Evolutionary conservation across 257 asterid species (phyloP).

Genomic region (Rauvolfia tetraphylla): DNA sequence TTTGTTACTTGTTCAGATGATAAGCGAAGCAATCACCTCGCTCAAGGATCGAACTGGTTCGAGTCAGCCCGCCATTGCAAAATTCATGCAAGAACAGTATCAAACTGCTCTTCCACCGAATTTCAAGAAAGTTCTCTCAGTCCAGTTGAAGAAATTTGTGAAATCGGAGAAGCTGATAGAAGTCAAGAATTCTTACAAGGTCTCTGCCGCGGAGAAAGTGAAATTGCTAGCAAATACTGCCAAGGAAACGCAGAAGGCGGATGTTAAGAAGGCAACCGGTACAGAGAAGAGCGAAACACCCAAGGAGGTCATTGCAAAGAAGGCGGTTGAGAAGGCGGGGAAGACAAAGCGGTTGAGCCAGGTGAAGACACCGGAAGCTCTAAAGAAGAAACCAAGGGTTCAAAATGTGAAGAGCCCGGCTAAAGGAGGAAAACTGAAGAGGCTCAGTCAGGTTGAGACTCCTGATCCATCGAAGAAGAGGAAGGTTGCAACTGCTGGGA

Average conservation of each 20-base stretch:
- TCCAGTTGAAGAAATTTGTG: slow-evolving; percentile 50
- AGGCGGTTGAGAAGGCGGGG: slow-evolving; percentile 28
- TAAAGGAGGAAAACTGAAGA: slow-evolving; percentile 37
- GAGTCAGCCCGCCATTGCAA: slow-evolving; percentile 63
- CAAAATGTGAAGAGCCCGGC: slow-evolving; percentile 9
- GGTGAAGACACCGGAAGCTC: slow-evolving; percentile 48
- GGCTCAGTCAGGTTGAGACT: slow-evolving; percentile 47
- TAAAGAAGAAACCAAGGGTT: slow-evolving; percentile 33
- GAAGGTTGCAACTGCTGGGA: neutral
- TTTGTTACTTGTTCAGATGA: slow-evolving; percentile 30
- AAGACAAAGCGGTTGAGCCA: slow-evolving; percentile 53
- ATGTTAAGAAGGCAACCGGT: neutral
- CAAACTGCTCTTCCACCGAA: slow-evolving; percentile 38
- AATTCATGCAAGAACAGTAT: slow-evolving; percentile 46
- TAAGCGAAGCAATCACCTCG: slow-evolving; percentile 50
- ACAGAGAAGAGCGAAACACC: neutral
- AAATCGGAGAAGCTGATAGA: slow-evolving; percentile 44
- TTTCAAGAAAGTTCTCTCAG: slow-evolving; percentile 41
- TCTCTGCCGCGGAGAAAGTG: slow-evolving; percentile 27
- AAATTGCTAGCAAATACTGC: slow-evolving; percentile 13
- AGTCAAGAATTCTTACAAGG: slow-evolving; percentile 47
- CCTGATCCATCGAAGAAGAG: slow-evolving; percentile 35
- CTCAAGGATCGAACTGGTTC: slow-evolving; percentile 57
- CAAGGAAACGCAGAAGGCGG: neutral
- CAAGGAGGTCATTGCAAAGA: neutral